These are phyloP conservation scores for Moesziomyces antarcticus DNA, from an alignment of 1,284 basidiomycete species.

Conservation along the genomic window DNA sequence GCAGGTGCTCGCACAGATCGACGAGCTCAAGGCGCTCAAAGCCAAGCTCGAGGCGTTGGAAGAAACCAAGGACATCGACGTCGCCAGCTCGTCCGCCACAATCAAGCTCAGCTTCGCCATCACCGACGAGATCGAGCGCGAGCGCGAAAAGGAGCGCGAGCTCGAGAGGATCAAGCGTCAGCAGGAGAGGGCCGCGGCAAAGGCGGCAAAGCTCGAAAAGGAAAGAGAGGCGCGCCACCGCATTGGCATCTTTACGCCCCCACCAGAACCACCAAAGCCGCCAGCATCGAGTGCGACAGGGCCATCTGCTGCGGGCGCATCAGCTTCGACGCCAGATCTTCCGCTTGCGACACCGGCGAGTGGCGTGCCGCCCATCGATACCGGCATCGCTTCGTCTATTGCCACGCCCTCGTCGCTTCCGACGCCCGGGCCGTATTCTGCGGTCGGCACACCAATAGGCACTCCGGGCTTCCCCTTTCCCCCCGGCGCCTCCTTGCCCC, in stretches of 20 bases:
- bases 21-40: conserved; percentile 49
- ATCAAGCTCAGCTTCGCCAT: conserved; percentile 41
- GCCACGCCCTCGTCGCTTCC: conserved; percentile 10
- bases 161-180: conserved; percentile 43
- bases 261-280: conserved; percentile 11
- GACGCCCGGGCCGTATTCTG: conserved; percentile 13
- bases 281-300: conserved; percentile 4
- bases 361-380: background rate
- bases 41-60: conserved; percentile 55
- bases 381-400: background rate
- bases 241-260: conserved; percentile 39
- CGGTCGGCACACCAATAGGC: conserved; percentile 21
- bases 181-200: conserved; percentile 40
- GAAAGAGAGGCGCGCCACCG: conserved; percentile 37
- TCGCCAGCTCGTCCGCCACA: conserved; percentile 21
- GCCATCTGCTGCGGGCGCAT: conserved; percentile 10
- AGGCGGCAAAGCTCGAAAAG: conserved; percentile 44
- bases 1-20: conserved; percentile 43
- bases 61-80: conserved; percentile 13
- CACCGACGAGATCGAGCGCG: conserved; percentile 50
- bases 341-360: background rate
- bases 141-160: conserved; percentile 42
- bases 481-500: conserved; percentile 7
- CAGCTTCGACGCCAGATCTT: conserved; percentile 8
- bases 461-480: conserved; percentile 35